phyloP scores from a whole-genome alignment of 495 filamentous ascomycete species.

The Penicillium alfredii region DNA sequence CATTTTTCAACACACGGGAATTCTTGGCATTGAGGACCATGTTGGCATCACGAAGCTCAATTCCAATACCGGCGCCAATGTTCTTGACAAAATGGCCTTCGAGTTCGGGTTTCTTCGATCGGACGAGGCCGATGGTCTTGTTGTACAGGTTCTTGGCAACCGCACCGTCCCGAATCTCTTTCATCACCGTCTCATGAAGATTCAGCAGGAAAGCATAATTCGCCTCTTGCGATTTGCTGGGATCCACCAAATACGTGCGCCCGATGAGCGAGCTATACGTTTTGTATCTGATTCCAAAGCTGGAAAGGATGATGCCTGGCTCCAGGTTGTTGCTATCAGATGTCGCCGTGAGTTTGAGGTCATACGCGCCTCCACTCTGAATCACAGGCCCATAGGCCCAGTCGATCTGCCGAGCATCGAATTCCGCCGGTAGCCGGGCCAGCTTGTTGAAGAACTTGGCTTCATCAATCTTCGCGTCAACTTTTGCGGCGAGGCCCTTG shows the following conservation, averaged over 20 bases:
- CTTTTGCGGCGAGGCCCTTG: slow-evolving; percentile 70
- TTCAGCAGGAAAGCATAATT: slow-evolving; percentile 90
- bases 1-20: slow-evolving; percentile 74
- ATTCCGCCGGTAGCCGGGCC: slow-evolving; percentile 73
- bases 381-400: slow-evolving; percentile 89
- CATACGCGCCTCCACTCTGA: slow-evolving; percentile 93
- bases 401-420: slow-evolving; percentile 87
- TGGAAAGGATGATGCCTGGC: slow-evolving; percentile 84
- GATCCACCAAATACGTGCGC: slow-evolving; percentile 92
- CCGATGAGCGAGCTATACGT: slow-evolving; percentile 87
- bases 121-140: slow-evolving; percentile 73
- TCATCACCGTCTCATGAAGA: slow-evolving; percentile 80
- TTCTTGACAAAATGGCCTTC: slow-evolving; percentile 90
- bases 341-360: slow-evolving; percentile 68
- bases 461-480: slow-evolving; percentile 87
- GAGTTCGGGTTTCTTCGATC: slow-evolving; percentile 84
- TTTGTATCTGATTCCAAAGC: slow-evolving; percentile 88
- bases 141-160: slow-evolving; percentile 83
- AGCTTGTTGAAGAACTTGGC: slow-evolving; percentile 83
- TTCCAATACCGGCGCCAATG: slow-evolving; percentile 83
- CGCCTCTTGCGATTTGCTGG: slow-evolving; percentile 87
- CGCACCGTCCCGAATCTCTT: slow-evolving; percentile 82
- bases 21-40: slow-evolving; percentile 83
- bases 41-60: slow-evolving; percentile 78
- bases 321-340: slow-evolving; percentile 82